Percentiles rank a stretch among this genome's conserved stretches.
Conservation (phyloP, 176 grass and related monocot genomes). For the Urochloa ruziziensis region DNA sequence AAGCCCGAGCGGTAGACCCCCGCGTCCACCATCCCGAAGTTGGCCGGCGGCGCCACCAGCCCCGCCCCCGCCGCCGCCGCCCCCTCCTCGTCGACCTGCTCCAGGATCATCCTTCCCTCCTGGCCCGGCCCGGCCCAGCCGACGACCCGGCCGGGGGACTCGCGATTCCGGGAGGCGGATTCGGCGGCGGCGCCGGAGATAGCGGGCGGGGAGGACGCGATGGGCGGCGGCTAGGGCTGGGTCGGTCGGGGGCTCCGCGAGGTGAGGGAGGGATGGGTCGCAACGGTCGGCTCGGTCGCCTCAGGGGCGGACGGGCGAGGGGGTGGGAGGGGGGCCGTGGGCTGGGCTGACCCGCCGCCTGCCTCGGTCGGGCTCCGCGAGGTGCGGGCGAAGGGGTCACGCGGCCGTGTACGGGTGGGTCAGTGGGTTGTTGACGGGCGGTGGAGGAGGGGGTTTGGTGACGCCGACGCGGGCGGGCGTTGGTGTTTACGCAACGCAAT, state of each 20-base stretch:
- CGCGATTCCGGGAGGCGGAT: neutral
- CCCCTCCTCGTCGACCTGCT: slow-evolving; percentile 6
- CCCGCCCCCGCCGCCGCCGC: neutral
- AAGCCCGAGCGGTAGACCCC: slow-evolving; percentile 46
- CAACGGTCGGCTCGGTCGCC: neutral
- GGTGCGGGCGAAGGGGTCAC: too few relatives aligned
- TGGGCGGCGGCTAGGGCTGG: neutral
- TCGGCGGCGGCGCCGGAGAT: neutral
- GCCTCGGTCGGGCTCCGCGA: too few relatives aligned
- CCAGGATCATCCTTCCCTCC: slow-evolving; percentile 30
- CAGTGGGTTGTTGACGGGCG: too few relatives aligned
- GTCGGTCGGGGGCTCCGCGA: neutral
- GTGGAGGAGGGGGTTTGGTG: too few relatives aligned
- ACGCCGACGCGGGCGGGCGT: too few relatives aligned
- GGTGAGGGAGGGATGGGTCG: neutral
- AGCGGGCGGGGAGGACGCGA: neutral
- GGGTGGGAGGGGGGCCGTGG: neutral
- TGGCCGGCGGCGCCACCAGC: slow-evolving; percentile 16
- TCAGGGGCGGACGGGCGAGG: neutral
- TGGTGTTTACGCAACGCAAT: too few relatives aligned
- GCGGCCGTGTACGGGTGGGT: too few relatives aligned
- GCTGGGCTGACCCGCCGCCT: too few relatives aligned
- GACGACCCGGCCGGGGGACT: neutral
- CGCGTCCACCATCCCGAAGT: slow-evolving; percentile 37
- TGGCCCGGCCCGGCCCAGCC: neutral